phyloP scores from a whole-genome alignment of 2,329 filamentous ascomycete genomes.

The Thelonectria blattea region DNA sequence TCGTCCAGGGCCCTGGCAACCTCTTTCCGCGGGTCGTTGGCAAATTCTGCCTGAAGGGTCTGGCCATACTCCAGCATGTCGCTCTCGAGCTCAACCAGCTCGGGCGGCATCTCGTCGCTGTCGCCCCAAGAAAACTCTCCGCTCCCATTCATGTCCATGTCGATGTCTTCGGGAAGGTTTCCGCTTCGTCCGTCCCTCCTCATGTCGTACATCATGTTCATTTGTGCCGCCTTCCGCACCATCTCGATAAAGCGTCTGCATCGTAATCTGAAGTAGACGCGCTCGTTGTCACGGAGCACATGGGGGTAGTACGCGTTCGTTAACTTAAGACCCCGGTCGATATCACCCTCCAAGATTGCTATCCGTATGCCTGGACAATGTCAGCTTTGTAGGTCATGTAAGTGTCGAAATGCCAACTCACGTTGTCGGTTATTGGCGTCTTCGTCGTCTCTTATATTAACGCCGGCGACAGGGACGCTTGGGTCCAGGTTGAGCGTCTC shows the following conservation, averaged over 20 bases:
- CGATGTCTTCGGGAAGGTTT: constrained; percentile 57
- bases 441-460: constrained; percentile 78
- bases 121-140: constrained; percentile 52
- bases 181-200: constrained; percentile 48
- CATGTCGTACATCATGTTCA: constrained; percentile 56
- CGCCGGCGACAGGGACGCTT: constrained; percentile 57
- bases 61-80: constrained; percentile 82
- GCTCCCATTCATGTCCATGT: constrained; percentile 58
- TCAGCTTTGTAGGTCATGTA: constrained; percentile 22
- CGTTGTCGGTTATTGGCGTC: constrained; percentile 88
- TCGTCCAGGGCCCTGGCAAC: constrained; percentile 77
- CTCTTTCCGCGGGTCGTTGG: constrained; percentile 71
- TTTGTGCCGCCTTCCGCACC: constrained; percentile 76
- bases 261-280: constrained; percentile 85
- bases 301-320: constrained; percentile 80
- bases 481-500: constrained; percentile 68
- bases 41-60: constrained; percentile 78
- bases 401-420: constrained; percentile 49
- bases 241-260: constrained; percentile 97
- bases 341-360: constrained; percentile 88
- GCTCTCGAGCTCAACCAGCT: constrained; percentile 59
- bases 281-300: constrained; percentile 79
- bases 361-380: constrained; percentile 73
- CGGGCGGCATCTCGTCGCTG: constrained; percentile 38
- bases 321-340: constrained; percentile 86